These are phyloP conservation scores for Spergularia bocconei DNA, from an alignment of 148 eudicot species.

Conservation along the genomic window DNA sequence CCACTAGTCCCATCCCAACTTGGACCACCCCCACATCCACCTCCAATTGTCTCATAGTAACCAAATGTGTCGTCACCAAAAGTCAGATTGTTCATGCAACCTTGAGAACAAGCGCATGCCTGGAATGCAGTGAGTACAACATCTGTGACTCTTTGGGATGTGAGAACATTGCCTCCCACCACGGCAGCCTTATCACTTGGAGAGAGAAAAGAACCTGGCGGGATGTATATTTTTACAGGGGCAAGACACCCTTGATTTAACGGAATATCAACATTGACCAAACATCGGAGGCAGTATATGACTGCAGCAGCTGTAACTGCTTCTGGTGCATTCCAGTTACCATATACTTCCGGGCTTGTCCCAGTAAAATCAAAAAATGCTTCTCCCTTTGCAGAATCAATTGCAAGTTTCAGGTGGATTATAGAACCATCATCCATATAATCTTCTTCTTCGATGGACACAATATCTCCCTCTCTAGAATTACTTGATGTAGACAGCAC, in stretches of 20 bases:
- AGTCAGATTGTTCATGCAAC: slow-evolving; percentile 97
- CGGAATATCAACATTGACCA: slow-evolving; percentile 92
- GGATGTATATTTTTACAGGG: slow-evolving; percentile 79
- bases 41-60: slow-evolving; percentile 94
- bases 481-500: slow-evolving; percentile 37
- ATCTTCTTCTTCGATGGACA: slow-evolving; percentile 89
- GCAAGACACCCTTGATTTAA: slow-evolving; percentile 95
- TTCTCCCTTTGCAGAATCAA: slow-evolving; percentile 69
- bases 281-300: slow-evolving; percentile 87
- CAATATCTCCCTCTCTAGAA: slow-evolving; percentile 24
- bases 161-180: slow-evolving; percentile 96
- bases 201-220: slow-evolving; percentile 82
- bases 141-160: slow-evolving; percentile 94
- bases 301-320: slow-evolving; percentile 95
- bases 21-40: slow-evolving; percentile 96
- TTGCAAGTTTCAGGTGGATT: slow-evolving; percentile 75
- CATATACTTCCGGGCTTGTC: slow-evolving; percentile 93
- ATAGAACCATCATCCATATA: slow-evolving; percentile 95
- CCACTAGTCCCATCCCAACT: slow-evolving; percentile 93
- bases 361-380: slow-evolving; percentile 83
- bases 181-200: slow-evolving; percentile 98
- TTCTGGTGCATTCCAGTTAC: slow-evolving; percentile 97
- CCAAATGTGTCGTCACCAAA: slow-evolving; percentile 91
- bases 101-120: slow-evolving; percentile 98
- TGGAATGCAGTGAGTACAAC: slow-evolving; percentile 90